A percentile compares a stretch with the other conserved stretches of the same genome.
These are phyloP conservation scores for Backusella tarrabulga DNA, from an alignment of 192 early-diverging fungal genomes.

Conservation along the genomic window DNA sequence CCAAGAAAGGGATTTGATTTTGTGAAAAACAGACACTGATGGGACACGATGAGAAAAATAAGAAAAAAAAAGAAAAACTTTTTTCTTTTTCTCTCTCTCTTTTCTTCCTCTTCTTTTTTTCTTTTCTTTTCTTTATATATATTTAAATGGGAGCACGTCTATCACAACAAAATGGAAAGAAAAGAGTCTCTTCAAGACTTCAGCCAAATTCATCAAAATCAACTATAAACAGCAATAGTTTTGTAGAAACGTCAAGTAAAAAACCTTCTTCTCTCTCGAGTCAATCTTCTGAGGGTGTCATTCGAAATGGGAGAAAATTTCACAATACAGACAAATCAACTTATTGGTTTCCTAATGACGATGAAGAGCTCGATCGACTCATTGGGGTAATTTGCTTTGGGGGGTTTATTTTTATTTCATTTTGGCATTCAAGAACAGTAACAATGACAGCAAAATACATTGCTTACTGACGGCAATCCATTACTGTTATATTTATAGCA, in stretches of 20 bases:
- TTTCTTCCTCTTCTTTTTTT: neutral
- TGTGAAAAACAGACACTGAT: neutral
- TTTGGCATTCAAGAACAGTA: neutral
- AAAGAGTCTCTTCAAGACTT: neutral
- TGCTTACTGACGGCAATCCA: neutral
- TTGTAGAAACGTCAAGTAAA: neutral
- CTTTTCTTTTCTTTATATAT: neutral
- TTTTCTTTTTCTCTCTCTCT: neutral
- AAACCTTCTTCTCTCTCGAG: neutral
- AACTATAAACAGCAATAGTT: neutral
- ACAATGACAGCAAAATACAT: neutral
- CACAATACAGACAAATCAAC: constrained; percentile 23
- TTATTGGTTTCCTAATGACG: constrained; percentile 35
- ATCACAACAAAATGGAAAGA: neutral
- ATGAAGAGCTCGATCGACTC: constrained; percentile 28
- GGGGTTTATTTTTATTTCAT: neutral
- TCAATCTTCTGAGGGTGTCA: neutral
- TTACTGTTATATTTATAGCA: neutral
- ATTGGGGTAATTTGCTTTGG: constrained; percentile 15
- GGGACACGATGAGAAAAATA: neutral
- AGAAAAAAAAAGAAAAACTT: neutral
- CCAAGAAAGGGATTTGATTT: neutral
- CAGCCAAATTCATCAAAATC: neutral
- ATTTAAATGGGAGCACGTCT: constrained; percentile 4
- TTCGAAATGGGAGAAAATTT: constrained; percentile 23